phyloP scores from a whole-genome alignment of 2,329 filamentous ascomycete species.

The Akanthomyces dipterigenus region DNA sequence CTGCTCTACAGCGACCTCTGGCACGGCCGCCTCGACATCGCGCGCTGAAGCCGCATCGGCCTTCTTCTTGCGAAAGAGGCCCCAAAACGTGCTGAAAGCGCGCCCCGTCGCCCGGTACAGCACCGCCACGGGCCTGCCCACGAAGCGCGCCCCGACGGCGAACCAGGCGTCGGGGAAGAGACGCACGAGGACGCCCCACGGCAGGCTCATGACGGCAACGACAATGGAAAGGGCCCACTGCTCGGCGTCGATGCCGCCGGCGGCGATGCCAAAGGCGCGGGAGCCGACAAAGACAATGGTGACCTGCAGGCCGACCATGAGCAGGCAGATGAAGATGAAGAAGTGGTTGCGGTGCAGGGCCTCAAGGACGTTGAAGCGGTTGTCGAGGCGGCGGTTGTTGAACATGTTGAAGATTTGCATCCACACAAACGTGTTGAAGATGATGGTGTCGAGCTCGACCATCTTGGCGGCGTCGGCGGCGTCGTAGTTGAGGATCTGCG shows the following conservation, averaged over 20 bases:
- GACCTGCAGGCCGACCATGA: slow-evolving; percentile 79
- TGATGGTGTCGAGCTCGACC: slow-evolving; percentile 49
- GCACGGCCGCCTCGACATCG: not conserved
- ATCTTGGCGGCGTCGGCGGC: slow-evolving; percentile 23
- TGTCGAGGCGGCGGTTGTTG: slow-evolving; percentile 81
- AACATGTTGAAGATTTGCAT: slow-evolving; percentile 74
- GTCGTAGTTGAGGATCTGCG: slow-evolving; percentile 46
- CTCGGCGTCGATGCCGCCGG: slow-evolving; percentile 48
- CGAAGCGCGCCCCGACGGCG: slow-evolving; percentile 7
- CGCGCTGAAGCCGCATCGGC: not conserved
- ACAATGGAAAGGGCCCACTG: slow-evolving; percentile 83
- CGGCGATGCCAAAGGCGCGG: slow-evolving; percentile 60
- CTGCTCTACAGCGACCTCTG: not conserved
- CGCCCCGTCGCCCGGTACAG: not conserved
- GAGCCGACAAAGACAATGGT: slow-evolving; percentile 81
- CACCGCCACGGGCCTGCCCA: slow-evolving; percentile 5
- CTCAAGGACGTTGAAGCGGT: slow-evolving; percentile 82
- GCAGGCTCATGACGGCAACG: slow-evolving; percentile 68
- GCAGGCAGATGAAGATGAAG: slow-evolving; percentile 70
- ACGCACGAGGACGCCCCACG: slow-evolving; percentile 67
- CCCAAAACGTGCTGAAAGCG: not conserved
- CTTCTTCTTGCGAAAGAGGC: slow-evolving; percentile 4
- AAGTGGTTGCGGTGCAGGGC: slow-evolving; percentile 72
- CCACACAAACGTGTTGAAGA: slow-evolving; percentile 68
- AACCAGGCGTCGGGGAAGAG: slow-evolving; percentile 59